Conservation (phyloP, 352 stramenopile genomes). For the Blastocystis sp. region DNA sequence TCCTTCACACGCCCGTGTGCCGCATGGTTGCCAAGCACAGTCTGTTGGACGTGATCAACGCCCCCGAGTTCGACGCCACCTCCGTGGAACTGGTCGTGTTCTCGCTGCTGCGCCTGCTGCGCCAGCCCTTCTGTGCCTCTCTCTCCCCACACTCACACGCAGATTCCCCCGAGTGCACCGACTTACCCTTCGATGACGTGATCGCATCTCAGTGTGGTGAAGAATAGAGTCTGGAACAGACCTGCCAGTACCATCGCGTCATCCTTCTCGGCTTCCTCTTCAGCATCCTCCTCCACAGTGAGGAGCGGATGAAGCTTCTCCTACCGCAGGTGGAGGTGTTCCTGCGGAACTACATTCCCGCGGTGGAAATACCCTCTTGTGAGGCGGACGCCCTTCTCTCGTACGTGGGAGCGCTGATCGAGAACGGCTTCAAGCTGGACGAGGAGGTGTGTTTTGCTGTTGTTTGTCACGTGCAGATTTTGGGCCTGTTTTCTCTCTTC, state of each 20-base stretch:
- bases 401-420: neutral
- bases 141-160: neutral
- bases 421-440: constrained; percentile 20
- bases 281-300: constrained; percentile 28
- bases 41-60: constrained; percentile 18
- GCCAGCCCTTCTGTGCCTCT: constrained; percentile 41
- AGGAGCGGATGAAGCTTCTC: constrained; percentile 13
- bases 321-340: constrained; percentile 35
- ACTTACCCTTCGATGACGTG: constrained; percentile 17
- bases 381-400: constrained; percentile 7
- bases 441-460: neutral
- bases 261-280: constrained; percentile 47
- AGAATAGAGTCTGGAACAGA: constrained; percentile 39
- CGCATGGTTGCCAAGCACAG: neutral
- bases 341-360: constrained; percentile 11
- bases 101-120: constrained; percentile 25
- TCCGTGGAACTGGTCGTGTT: constrained; percentile 51
- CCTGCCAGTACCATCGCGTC: constrained; percentile 15
- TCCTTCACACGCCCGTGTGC: neutral
- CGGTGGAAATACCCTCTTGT: constrained; percentile 14
- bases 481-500: neutral
- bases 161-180: neutral
- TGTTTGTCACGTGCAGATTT: neutral
- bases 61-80: neutral
- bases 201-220: neutral